Base-by-base conservation (phyloP, 2,329 filamentous ascomycete genomes). In the Fusarium sp. region DNA sequence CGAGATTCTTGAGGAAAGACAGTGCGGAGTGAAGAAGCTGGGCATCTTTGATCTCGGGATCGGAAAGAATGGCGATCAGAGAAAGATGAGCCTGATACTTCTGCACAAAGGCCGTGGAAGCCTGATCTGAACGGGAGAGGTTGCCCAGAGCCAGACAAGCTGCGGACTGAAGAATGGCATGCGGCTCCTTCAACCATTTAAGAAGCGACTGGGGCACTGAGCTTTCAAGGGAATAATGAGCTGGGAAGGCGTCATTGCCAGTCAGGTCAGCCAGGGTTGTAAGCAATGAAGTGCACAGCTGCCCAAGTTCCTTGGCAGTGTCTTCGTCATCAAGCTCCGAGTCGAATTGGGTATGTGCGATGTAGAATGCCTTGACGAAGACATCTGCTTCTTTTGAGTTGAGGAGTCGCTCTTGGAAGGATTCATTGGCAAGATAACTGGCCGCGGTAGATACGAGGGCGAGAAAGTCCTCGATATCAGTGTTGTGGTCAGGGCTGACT, bases 1-100 rank as follows among this genome's bases (percentile, higher is more conserved):
- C 88, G 13, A 92, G 86, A 78, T 92, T 92, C 79, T 91, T 91
- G 67, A 91, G 85, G 75, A 91, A 91, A 12, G 88, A 87, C 23
- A 92, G 82, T 5, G 84, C 82, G 3, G 88, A 85, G 75, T 91
- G 89, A 1, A 90, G 82, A 21, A 90, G 85, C 69, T 90, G 88
- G 2, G 85, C 79, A 68, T 87, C 84, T 12, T 75, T 79, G 44
- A 86, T 77, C 13, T 80, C 73, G 1, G 82, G 75, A 32, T 86
- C 79, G 13, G 82, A 78, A 25, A 91, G 80, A 21, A 89, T 79
- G 3, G 77, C 63, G 52, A 86, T 77, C 5, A 92, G 81, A 1
- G 86, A 84, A 12, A 84, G 75, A 64, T 85, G 83, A 8, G 83
- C 83, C 3, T 82, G 64, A 25, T 84, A 78, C 6, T 68, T 78